Percentiles rank a stretch among this genome's conserved stretches.
These are phyloP conservation scores for Massariosphaeria phaeospora DNA, from an alignment of 495 filamentous ascomycete species.

Conservation along the genomic window DNA sequence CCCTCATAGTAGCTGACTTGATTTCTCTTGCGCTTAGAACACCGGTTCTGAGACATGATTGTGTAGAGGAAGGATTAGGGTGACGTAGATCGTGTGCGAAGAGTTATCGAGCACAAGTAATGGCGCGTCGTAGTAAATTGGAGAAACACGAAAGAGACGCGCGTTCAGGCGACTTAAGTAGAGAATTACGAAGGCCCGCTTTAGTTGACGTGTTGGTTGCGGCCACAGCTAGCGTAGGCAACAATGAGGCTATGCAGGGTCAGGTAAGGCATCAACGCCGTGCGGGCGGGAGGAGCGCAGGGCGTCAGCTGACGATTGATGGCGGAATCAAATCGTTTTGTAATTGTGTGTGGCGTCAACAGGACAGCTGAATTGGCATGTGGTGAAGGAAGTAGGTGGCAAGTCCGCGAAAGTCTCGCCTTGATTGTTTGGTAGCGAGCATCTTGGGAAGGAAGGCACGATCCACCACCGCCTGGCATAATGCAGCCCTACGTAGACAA, in stretches of 20 bases:
- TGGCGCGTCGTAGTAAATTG: conserved; percentile 2
- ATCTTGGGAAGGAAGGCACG: too few relatives aligned
- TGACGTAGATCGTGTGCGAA: neutral
- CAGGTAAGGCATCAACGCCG: conserved; percentile 8
- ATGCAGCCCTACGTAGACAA: too few relatives aligned
- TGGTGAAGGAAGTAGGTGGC: too few relatives aligned
- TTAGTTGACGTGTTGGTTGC: neutral
- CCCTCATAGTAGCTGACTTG: conserved; percentile 31
- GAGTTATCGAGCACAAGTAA: neutral
- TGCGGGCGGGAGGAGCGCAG: neutral
- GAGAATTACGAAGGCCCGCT: neutral
- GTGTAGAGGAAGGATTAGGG: conserved; percentile 1
- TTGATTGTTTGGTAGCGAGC: too few relatives aligned
- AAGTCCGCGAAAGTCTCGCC: too few relatives aligned
- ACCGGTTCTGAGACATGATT: neutral
- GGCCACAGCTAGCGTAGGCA: conserved; percentile 19
- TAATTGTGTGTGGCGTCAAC: too few relatives aligned
- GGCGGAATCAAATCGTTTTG: too few relatives aligned
- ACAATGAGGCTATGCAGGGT: conserved; percentile 9
- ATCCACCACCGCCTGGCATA: too few relatives aligned
- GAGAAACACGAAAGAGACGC: conserved; percentile 24
- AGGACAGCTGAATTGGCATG: too few relatives aligned
- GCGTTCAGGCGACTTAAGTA: conserved; percentile 25
- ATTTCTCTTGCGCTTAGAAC: conserved; percentile 35
- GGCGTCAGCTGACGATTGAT: too few relatives aligned